Conservation (phyloP, 495 filamentous ascomycete genomes). For the Articulospora tetracladia region DNA sequence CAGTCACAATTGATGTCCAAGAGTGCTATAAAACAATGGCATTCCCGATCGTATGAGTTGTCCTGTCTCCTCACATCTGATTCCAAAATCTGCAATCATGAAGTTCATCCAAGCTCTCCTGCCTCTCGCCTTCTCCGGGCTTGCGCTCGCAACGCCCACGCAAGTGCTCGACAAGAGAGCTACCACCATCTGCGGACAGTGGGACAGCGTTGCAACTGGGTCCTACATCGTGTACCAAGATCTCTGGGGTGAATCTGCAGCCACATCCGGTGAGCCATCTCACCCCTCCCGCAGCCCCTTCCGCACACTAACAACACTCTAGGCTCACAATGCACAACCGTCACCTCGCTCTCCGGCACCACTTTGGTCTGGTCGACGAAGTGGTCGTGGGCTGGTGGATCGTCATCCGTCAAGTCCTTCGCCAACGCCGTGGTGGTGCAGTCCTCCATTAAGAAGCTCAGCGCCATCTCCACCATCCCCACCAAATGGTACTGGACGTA, state of each 20-base stretch:
- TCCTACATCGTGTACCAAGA: conserved; percentile 52
- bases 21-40: neutral
- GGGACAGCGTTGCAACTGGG: conserved; percentile 37
- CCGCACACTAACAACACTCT: conserved; percentile 17
- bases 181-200: conserved; percentile 48
- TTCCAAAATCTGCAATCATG: conserved; percentile 3
- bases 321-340: conserved; percentile 54
- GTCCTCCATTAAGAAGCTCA: conserved; percentile 42
- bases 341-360: conserved; percentile 42
- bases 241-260: conserved; percentile 43
- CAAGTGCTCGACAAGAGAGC: conserved; percentile 37
- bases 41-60: neutral
- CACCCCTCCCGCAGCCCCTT: conserved; percentile 43
- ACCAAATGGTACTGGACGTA: conserved; percentile 56
- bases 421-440: conserved; percentile 45
- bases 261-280: conserved; percentile 44
- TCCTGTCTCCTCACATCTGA: neutral
- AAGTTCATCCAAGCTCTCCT: conserved; percentile 14
- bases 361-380: conserved; percentile 52
- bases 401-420: conserved; percentile 55
- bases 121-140: conserved; percentile 26
- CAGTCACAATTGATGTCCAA: neutral
- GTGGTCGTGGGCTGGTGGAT: conserved; percentile 53
- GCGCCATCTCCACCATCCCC: conserved; percentile 45
- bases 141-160: conserved; percentile 36